These are phyloP conservation scores for Cladorrhinum sp. DNA, from an alignment of 2,329 filamentous ascomycete genomes.

Conservation along the genomic window DNA sequence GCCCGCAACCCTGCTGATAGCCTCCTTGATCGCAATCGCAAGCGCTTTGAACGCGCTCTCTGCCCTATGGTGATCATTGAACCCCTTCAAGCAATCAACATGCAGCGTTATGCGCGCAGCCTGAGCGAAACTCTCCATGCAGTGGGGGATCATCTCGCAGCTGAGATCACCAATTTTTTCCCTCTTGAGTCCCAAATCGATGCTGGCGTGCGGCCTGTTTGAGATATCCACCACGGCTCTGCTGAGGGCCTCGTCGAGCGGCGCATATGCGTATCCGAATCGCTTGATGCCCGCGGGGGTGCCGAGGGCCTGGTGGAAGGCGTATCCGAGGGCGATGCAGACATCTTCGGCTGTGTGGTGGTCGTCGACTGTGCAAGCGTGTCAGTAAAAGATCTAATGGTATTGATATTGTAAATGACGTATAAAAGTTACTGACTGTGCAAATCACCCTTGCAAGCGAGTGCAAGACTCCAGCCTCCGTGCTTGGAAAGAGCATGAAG, in stretches of 20 bases:
- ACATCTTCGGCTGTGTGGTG: constrained; percentile 97
- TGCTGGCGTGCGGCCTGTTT: constrained; percentile 81
- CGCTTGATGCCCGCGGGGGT: constrained; percentile 77
- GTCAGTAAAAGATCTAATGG: constrained; percentile 4
- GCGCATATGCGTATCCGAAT: constrained; percentile 88
- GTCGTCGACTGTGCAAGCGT: constrained; percentile 71
- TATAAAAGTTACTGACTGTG: constrained; percentile 62
- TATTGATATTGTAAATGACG: not conserved
- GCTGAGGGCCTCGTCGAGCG: constrained; percentile 91
- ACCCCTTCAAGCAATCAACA: constrained; percentile 84
- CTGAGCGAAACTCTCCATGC: constrained; percentile 89
- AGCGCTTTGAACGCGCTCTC: constrained; percentile 97
- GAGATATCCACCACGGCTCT: constrained; percentile 93
- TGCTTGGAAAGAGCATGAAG: constrained; percentile 95
- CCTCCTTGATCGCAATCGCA: constrained; percentile 78
- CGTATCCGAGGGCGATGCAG: constrained; percentile 83
- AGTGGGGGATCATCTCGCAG: constrained; percentile 97
- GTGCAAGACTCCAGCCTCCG: constrained; percentile 83
- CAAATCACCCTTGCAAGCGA: constrained; percentile 83
- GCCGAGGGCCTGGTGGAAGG: constrained; percentile 78
- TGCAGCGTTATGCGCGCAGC: constrained; percentile 89
- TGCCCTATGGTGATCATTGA: constrained; percentile 93
- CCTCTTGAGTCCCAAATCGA: constrained; percentile 78
- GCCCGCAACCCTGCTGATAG: constrained; percentile 70
- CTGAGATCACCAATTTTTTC: constrained; percentile 93